These are phyloP conservation scores for Carex scoparia DNA, from an alignment of 176 grass and related monocot species.

Conservation along the genomic window DNA sequence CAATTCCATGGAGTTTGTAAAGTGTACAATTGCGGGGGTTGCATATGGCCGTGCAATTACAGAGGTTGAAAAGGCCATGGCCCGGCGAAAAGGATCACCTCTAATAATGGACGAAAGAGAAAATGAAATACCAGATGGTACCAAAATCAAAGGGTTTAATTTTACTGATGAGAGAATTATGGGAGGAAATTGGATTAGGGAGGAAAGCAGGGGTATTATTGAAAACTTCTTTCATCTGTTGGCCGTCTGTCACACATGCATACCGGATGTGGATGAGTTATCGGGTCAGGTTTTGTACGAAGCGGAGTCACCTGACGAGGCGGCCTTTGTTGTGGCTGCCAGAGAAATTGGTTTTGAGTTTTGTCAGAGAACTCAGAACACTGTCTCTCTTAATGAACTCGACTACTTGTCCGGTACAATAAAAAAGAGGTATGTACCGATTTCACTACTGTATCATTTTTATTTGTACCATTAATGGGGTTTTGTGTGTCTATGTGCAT, in stretches of 20 bases:
- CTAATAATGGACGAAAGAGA: conserved; percentile 17
- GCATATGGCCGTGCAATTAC: conserved; percentile 67
- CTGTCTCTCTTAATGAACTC: conserved; percentile 55
- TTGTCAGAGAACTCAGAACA: conserved; percentile 60
- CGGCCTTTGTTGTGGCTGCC: conserved; percentile 78
- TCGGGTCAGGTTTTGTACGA: conserved; percentile 67
- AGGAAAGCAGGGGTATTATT: conserved; percentile 36
- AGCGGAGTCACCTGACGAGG: conserved; percentile 94
- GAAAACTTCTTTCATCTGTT: conserved; percentile 64
- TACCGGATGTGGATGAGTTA: conserved; percentile 69
- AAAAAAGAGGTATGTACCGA: conserved; percentile 58
- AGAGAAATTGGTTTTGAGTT: conserved; percentile 76
- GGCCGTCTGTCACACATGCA: conserved; percentile 79
- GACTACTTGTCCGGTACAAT: conserved; percentile 44
- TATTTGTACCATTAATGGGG: neutral
- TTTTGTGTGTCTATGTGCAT: neutral
- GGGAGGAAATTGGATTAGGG: conserved; percentile 61
- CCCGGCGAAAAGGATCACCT: conserved; percentile 38
- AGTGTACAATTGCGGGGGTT: conserved; percentile 75
- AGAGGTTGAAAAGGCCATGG: conserved; percentile 78
- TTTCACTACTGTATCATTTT: conserved; percentile 5
- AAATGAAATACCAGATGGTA: neutral
- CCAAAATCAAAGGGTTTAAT: conserved; percentile 71
- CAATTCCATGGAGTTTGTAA: conserved; percentile 98
- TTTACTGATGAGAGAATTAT: conserved; percentile 77